Evolutionary conservation across 73 alveolate species (phyloP).

Genomic region (Paramecium bursaria): DNA sequence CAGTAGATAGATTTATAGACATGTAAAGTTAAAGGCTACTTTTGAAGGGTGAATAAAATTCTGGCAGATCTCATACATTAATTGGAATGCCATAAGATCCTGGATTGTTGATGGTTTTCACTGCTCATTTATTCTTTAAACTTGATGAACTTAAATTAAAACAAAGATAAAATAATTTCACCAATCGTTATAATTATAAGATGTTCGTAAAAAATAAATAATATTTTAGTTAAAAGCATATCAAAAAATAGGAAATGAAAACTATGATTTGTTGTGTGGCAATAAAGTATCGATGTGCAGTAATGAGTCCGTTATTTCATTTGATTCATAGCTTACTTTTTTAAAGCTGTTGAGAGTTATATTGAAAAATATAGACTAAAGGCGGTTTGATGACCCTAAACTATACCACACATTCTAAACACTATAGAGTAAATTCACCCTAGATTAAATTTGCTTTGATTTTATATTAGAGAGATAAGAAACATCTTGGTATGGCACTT

Average conservation of each 20-base stretch:
- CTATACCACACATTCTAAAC: conserved; percentile 3
- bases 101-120: conserved; percentile 13
- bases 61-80: conserved; percentile 52
- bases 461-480: conserved; percentile 12
- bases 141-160: conserved; percentile 23
- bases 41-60: conserved; percentile 22
- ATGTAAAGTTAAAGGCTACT: conserved; percentile 1
- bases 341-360: conserved; percentile 15
- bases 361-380: conserved; percentile 15
- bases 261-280: background rate
- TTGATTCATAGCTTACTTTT: conserved; percentile 25
- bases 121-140: conserved; percentile 33
- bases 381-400: conserved; percentile 38
- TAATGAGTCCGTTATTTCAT: conserved; percentile 22
- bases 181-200: conserved; percentile 37
- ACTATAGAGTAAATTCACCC: background rate
- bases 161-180: background rate
- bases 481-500: conserved; percentile 39
- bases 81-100: conserved; percentile 42
- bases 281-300: conserved; percentile 13
- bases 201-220: conserved; percentile 6
- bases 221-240: conserved; percentile 24
- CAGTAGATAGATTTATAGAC: conserved; percentile 17
- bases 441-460: conserved; percentile 32
- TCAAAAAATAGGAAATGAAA: background rate